Evolutionary conservation across 1,284 basidiomycete genomes (phyloP).

Genomic region (Austroboletus novae-zelandiae): DNA sequence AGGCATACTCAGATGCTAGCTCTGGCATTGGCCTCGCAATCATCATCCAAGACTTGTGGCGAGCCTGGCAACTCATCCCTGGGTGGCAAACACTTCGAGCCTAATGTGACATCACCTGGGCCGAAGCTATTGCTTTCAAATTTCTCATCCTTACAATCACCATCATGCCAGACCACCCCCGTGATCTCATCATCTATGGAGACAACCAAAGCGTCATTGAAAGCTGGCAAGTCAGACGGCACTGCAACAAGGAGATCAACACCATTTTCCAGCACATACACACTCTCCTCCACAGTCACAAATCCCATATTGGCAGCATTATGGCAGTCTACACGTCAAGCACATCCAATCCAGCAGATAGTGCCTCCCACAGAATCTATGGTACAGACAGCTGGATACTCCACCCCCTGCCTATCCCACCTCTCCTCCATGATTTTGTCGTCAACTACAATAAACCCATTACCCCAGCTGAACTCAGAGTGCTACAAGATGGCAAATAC

Average conservation of each 20-base stretch:
- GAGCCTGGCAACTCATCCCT: conserved; percentile 2
- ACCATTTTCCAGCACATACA: conserved; percentile 9
- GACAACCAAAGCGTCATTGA: conserved; percentile 41
- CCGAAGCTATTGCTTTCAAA: conserved; percentile 6
- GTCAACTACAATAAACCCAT: too few relatives aligned
- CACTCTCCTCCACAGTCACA: conserved; percentile 18
- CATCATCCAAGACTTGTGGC: conserved; percentile 1
- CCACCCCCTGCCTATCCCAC: too few relatives aligned
- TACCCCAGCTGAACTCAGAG: too few relatives aligned
- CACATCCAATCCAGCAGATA: too few relatives aligned
- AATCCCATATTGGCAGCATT: not conserved
- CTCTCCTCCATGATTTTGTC: too few relatives aligned
- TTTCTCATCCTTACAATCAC: conserved; percentile 28
- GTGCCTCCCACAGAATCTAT: too few relatives aligned
- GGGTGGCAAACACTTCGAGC: not conserved
- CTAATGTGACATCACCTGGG: conserved; percentile 14
- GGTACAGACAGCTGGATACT: too few relatives aligned
- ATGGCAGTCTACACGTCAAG: too few relatives aligned
- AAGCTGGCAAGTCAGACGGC: conserved; percentile 37
- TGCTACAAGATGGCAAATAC: too few relatives aligned
- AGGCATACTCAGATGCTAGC: not conserved
- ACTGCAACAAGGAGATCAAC: conserved; percentile 30
- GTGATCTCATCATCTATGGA: conserved; percentile 25
- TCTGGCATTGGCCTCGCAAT: not conserved
- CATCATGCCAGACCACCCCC: rapidly evolving